A percentile compares a stretch with the other conserved stretches of the same genome.
Evolutionary conservation across 441 rosid genomes (phyloP).

Genomic region (Gossypium schwendimanii): DNA sequence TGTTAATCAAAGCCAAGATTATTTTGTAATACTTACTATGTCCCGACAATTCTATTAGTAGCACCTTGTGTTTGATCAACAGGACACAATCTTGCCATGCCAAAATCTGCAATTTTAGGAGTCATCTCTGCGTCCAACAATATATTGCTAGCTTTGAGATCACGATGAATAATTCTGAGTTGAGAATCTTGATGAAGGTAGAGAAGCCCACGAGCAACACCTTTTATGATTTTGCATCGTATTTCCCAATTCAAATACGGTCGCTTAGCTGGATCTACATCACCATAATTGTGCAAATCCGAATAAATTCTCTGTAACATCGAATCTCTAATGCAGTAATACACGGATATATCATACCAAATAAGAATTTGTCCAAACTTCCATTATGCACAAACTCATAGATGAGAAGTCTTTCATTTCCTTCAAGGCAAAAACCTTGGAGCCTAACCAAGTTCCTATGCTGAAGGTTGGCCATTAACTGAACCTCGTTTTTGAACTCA

Average conservation of each 20-base stretch:
- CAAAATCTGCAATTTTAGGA: conserved; percentile 47
- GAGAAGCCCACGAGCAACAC: conserved; percentile 36
- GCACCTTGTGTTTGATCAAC: conserved; percentile 29
- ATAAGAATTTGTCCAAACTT: conserved; percentile 46
- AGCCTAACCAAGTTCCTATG: conserved; percentile 50
- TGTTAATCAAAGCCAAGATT: too few relatives aligned
- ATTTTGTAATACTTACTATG: conserved; percentile 32
- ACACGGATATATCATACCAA: conserved; percentile 24
- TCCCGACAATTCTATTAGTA: conserved; percentile 40
- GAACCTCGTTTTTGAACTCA: too few relatives aligned
- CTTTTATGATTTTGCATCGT: conserved; percentile 33
- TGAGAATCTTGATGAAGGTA: conserved; percentile 52
- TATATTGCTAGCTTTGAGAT: conserved; percentile 45
- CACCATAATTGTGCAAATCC: neutral
- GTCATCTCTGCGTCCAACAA: conserved; percentile 34
- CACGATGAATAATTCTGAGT: conserved; percentile 45
- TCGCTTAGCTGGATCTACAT: conserved; percentile 31
- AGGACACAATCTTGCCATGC: conserved; percentile 41
- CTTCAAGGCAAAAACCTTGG: conserved; percentile 26
- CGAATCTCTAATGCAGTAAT: too few relatives aligned
- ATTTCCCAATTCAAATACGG: conserved; percentile 30
- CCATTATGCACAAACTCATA: conserved; percentile 27
- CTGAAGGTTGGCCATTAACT: conserved; percentile 38
- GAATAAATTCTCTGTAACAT: neutral
- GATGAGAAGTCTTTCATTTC: too few relatives aligned